These are phyloP conservation scores for Beta lomatogona DNA, from an alignment of 179 eudicot genomes.

Conservation along the genomic window DNA sequence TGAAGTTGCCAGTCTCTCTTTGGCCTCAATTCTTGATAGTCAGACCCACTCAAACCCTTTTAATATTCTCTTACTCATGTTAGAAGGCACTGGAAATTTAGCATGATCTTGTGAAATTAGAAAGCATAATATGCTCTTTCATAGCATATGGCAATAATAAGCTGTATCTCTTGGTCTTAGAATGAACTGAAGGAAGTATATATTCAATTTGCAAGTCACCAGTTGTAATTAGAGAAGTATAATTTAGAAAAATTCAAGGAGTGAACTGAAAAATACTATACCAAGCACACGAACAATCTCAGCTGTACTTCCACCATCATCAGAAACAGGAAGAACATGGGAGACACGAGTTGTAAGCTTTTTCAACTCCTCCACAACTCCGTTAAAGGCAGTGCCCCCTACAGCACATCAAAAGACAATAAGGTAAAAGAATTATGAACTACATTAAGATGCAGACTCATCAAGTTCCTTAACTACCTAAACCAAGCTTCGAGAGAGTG, in stretches of 20 bases:
- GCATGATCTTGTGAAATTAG: neutral
- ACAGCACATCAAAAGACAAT: constrained; percentile 24
- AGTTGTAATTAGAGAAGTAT: neutral
- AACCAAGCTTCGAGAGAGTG: neutral
- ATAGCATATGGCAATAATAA: neutral
- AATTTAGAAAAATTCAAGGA: neutral
- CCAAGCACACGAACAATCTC: constrained; percentile 99
- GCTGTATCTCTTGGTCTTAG: neutral
- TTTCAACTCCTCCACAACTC: constrained; percentile 94
- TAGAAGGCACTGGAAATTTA: neutral
- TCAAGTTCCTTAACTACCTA: neutral
- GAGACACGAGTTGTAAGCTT: constrained; percentile 86
- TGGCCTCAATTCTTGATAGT: neutral
- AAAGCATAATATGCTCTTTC: neutral
- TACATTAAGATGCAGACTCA: neutral
- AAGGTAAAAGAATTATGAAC: neutral
- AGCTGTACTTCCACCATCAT: constrained; percentile 99
- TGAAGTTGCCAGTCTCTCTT: constrained; percentile 1
- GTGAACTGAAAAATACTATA: constrained; percentile 17
- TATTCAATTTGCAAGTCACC: neutral
- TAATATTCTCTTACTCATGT: neutral
- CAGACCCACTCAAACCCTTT: neutral
- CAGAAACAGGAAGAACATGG: constrained; percentile 97
- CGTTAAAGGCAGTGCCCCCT: constrained; percentile 98
- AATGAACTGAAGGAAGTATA: no score